Base-by-base conservation (phyloP, 148 eudicot species). In the Cornus controversa region DNA sequence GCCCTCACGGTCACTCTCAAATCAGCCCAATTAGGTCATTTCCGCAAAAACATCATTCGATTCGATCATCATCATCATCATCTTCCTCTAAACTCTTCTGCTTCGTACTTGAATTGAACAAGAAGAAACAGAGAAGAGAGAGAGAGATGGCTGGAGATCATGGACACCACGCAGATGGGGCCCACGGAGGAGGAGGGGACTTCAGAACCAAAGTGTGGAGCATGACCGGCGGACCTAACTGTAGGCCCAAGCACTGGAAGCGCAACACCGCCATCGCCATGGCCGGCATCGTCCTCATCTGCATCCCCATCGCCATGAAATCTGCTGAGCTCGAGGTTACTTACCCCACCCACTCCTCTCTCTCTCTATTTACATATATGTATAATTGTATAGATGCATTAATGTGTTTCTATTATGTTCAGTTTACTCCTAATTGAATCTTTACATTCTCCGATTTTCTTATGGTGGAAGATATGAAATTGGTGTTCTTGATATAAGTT, bases 181-280 rank as follows among this genome's bases (percentile, higher is more conserved):
- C 57, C 63, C 89, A 86, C 42, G 91, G 27, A 4, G 85, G 78
- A 23, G 97, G 85, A 16, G n/a, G n/a, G n/a, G 98, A 94, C 47
- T 92, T 92, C 85, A 92, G 98, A 85, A 54, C 69, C 5, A 94
- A 92, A 69, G 99, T 95, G 13, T 95, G 99, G 99, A 95, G 87
- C 76, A 77, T 93, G 91, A 77, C 91, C 0, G 99, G 99, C 78
- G 99, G 99, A 40, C 93, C 99, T 58, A 24, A 87, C 86, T 94
- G 97, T 69, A 82, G 97, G 54, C 98, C 98, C 34, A 82, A 82
- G 62, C 97, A 95, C 82, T 93, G 98, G 98, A 89, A 84, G 75
- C 96, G 97, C 81, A 95, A 93, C 89, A 95, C 98, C 18, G 98
- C 94, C 69, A 71, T 95, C 74, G 97, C 98, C 69, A 82, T 95